Base-by-base conservation (phyloP, 2,329 filamentous ascomycete genomes). In the Cercospora beticola region DNA sequence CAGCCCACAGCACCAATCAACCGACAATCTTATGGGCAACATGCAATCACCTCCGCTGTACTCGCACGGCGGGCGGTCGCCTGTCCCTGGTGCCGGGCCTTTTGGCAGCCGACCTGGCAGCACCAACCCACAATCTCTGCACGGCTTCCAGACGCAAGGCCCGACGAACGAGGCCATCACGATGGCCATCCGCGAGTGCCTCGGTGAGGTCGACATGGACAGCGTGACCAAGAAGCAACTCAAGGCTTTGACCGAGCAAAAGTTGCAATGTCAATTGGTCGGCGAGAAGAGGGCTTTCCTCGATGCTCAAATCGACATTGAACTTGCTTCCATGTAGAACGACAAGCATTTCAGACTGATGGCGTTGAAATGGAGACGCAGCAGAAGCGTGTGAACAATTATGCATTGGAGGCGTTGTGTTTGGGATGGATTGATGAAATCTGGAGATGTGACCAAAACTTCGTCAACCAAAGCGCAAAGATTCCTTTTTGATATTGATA, bases 171-270 rank as follows among this genome's bases (percentile, higher is more conserved):
- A 83, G 57, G 86, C 88, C 69, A 97, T 99, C 72, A 86, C 92
- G 18, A 92, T 96, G 70, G 91, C 92, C 1, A 94, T 98, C 70
- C 91, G 93, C 76, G 84, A 86, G 62, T 95, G 95, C 74, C 84
- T 99, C 70, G 82, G 86, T 16, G 94, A 97, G 76, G 93, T 97
- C 0, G 94, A 99, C 79, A 85, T 99, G 52, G 95, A 99, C 79
- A 94, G 87, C n/a, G 92, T 98, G 59, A 99, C 95, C 6, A 99
- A 98, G 89, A 99, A 99, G 84, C 94, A 98, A 82, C 82, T 88
- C 78, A 83, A 83, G 79, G 94, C 92, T 3, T 86, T 98, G 56
- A 93, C 97, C 12, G 95, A 99, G 83, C 93, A 97, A 83, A 88
- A 94, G 76, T 82, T 99, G 70, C 94, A 97, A 83, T 94, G 92